Conservation (phyloP, 2,329 filamentous ascomycete species). For the Aspergillus melleus region DNA sequence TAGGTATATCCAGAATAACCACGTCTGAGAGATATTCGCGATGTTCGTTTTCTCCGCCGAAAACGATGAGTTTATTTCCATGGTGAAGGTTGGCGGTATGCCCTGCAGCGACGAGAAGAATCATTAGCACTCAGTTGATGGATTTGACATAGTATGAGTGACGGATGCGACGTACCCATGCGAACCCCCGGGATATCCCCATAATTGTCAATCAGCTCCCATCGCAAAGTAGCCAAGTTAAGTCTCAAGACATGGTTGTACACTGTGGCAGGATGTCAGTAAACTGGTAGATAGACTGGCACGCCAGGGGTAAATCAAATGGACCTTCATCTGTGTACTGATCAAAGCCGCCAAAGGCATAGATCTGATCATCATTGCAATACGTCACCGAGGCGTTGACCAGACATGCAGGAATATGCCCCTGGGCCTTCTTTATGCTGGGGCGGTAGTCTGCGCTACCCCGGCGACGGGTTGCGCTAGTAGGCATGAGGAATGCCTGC, state of each 20-base stretch:
- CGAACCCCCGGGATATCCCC: slow-evolving; percentile 95
- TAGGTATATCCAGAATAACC: slow-evolving; percentile 92
- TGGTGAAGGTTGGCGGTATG: slow-evolving; percentile 94
- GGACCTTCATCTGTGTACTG: slow-evolving; percentile 92
- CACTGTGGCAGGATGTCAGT: slow-evolving; percentile 48
- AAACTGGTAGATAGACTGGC: too few species aligned
- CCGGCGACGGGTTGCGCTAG: slow-evolving; percentile 67
- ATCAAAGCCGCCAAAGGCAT: slow-evolving; percentile 97
- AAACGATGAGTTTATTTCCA: slow-evolving; percentile 92
- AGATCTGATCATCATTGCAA: slow-evolving; percentile 93
- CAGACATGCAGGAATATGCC: slow-evolving; percentile 84
- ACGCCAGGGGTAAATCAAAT: slow-evolving; percentile 4
- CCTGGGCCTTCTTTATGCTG: slow-evolving; percentile 74
- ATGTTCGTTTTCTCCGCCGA: slow-evolving; percentile 97
- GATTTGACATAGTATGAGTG: slow-evolving; percentile 11
- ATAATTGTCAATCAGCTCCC: slow-evolving; percentile 97
- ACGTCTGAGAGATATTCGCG: slow-evolving; percentile 92
- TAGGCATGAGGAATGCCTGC: slow-evolving; percentile 89
- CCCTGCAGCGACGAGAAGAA: slow-evolving; percentile 51
- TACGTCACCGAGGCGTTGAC: slow-evolving; percentile 99
- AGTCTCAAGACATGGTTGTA: slow-evolving; percentile 95
- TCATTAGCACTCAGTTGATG: not conserved
- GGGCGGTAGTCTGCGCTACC: slow-evolving; percentile 75
- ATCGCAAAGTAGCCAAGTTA: slow-evolving; percentile 83
- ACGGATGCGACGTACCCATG: slow-evolving; percentile 67